A percentile compares a stretch with the other conserved stretches of the same genome.
Conservation (phyloP, 495 filamentous ascomycete genomes). For the Neurospora sp. region DNA sequence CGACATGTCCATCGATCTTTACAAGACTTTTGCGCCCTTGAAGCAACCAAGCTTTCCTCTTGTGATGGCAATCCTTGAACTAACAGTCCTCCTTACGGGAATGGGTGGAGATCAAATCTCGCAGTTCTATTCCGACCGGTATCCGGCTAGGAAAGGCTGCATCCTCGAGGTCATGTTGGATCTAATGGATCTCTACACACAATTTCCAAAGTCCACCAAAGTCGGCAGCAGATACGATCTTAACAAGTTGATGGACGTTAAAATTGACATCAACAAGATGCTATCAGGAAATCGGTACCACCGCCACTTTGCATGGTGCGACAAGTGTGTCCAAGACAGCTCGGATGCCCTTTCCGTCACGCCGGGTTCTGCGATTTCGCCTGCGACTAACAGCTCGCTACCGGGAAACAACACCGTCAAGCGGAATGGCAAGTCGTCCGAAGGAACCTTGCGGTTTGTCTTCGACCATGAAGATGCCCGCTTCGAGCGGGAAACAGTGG, state of each 20-base stretch:
- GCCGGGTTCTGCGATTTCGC: constrained; percentile 26
- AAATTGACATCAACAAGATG: constrained; percentile 77
- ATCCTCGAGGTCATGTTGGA: constrained; percentile 83
- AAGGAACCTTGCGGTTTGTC: constrained; percentile 83
- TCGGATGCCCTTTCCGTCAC: constrained; percentile 21
- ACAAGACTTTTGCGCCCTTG: constrained; percentile 83
- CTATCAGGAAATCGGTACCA: constrained; percentile 29
- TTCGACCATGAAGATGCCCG: constrained; percentile 69
- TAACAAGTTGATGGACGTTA: constrained; percentile 68
- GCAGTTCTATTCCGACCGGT: constrained; percentile 40
- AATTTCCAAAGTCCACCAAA: constrained; percentile 60
- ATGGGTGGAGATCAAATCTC: constrained; percentile 33
- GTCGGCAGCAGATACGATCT: constrained; percentile 61
- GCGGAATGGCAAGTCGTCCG: constrained; percentile 45
- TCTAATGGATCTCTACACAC: constrained; percentile 73
- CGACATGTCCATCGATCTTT: constrained; percentile 75
- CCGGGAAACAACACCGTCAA: constrained; percentile 25
- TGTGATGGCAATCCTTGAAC: constrained; percentile 71
- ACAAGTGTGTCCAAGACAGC: constrained; percentile 29
- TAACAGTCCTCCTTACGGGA: constrained; percentile 58
- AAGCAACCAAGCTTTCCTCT: constrained; percentile 75
- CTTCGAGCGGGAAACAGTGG: constrained; percentile 56
- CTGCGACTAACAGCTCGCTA: constrained; percentile 24
- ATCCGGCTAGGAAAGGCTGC: constrained; percentile 29
- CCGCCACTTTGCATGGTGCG: constrained; percentile 33